A percentile compares a stretch with the other conserved stretches of the same genome.
Evolutionary conservation across 2,329 filamentous ascomycete species (phyloP).

Genomic region (Clarireedia hainanense): DNA sequence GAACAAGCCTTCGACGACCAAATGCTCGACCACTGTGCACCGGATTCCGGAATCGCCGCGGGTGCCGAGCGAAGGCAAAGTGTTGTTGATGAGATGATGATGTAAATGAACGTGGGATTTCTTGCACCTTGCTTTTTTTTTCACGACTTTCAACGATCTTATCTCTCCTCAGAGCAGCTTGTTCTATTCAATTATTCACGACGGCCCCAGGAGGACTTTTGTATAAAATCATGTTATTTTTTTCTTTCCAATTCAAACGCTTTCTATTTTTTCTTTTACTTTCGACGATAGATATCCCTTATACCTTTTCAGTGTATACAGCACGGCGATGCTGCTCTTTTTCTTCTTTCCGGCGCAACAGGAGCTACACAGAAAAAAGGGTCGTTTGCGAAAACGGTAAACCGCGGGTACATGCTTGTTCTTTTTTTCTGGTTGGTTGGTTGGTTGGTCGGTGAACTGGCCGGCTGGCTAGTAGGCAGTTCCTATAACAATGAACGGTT

Average conservation of each 20-base stretch:
- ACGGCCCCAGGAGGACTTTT: neutral
- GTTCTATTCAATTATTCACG: constrained; percentile 2
- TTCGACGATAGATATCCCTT: constrained; percentile 10
- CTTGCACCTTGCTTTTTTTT: neutral
- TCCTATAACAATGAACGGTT: neutral
- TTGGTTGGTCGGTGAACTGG: neutral
- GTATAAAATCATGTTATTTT: constrained; percentile 7
- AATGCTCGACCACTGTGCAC: constrained; percentile 19
- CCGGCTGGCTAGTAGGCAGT: neutral
- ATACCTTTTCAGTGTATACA: constrained; percentile 5
- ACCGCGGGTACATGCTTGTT: neutral
- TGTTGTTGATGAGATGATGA: neutral
- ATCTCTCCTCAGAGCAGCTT: neutral
- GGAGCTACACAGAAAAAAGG: constrained; percentile 1
- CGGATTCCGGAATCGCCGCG: constrained; percentile 18
- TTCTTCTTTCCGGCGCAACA: neutral
- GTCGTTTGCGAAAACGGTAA: constrained; percentile 6
- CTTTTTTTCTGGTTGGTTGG: neutral
- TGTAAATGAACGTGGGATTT: neutral
- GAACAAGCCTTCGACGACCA: constrained; percentile 23
- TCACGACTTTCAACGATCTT: constrained; percentile 5
- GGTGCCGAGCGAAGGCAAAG: constrained; percentile 5
- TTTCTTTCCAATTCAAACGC: neutral
- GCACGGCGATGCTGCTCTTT: constrained; percentile 4
- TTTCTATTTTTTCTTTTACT: neutral